Evolutionary conservation across 2,329 filamentous ascomycete genomes (phyloP).

Genomic region (Pestalotiopsis sp.): DNA sequence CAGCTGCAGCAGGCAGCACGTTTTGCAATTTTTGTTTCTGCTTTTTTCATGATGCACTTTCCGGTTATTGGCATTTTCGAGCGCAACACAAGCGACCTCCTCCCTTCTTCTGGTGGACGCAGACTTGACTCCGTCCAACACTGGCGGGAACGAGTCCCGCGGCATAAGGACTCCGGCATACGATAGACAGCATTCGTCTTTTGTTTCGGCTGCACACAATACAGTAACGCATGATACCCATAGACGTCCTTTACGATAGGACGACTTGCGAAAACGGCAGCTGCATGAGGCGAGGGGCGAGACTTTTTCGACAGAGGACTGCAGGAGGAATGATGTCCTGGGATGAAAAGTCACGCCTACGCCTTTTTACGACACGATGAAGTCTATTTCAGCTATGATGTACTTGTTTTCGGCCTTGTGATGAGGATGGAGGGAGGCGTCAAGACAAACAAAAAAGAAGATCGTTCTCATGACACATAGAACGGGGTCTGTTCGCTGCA

Average conservation of each 20-base stretch:
- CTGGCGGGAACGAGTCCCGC: constrained; percentile 36
- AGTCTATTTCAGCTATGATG: constrained; percentile 34
- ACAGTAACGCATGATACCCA: constrained; percentile 36
- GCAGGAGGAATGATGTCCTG: constrained; percentile 32
- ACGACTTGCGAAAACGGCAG: constrained; percentile 31
- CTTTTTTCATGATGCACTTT: constrained; percentile 20
- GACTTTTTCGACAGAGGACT: constrained; percentile 27
- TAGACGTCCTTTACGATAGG: constrained; percentile 33
- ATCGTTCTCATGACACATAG: constrained; percentile 34
- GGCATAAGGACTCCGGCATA: constrained; percentile 35
- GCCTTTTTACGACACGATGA: constrained; percentile 34
- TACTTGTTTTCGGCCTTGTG: constrained; percentile 33
- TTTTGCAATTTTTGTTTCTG: constrained; percentile 23
- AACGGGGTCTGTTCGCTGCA: constrained; percentile 33
- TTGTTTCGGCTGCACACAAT: constrained; percentile 33
- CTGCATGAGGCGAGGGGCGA: constrained; percentile 33
- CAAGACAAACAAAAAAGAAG: constrained; percentile 19
- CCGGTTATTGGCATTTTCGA: constrained; percentile 27
- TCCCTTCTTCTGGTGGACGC: constrained; percentile 35
- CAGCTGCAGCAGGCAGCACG: constrained; percentile 26
- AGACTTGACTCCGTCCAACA: constrained; percentile 32
- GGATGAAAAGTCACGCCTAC: constrained; percentile 23
- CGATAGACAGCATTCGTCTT: constrained; percentile 41
- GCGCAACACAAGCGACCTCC: constrained; percentile 24
- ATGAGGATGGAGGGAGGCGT: constrained; percentile 27